Base-by-base conservation (phyloP, 306 rosid genomes). In the Lathyrus sativus region DNA sequence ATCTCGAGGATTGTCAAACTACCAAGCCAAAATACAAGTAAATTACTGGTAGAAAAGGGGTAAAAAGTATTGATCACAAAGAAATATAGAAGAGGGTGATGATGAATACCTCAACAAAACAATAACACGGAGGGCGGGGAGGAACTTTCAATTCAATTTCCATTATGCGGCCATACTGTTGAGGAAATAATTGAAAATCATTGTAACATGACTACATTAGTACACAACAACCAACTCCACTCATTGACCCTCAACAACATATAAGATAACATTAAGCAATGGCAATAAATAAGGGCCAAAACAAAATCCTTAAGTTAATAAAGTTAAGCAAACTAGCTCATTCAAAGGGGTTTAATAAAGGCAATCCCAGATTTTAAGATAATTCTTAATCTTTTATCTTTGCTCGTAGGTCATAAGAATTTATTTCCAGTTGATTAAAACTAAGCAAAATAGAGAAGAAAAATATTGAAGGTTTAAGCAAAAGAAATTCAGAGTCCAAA, bases 1-100 rank as follows among this genome's bases (percentile, higher is more conserved):
- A 75, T 95, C 99, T 62, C 99, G 86, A 70, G 96, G 84, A 84
- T 80, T 88, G 82, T 95, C 99, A 74, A 95, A 95, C 99, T 95
- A 72, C 65, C 39, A 79, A 53, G 24, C 68, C 65, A 81, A 70
- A 41, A 62, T 35, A 62, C 18, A 76, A 31, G 41, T 68, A 6
- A 71, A 41, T 24, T 7, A 67, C 33, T 28, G 3, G 60, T 10
- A 13, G 45, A 53, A 39, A 17, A 6, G 41, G 28, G 13, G n/a
- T 14, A 37, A 4, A 10, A 1, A 45, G 29, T 17, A 14, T 55
- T 48, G 18, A 26, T 31, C 33, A 26, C 6, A 65, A 42, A 62
- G 11, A 29, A 22, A 28, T 33, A 67, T 49, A 60, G 48, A 4
- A n/a, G 24, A 57, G 14, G 64, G 3, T 24, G 4, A n/a, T 4